Conservation (phyloP, 257 asterid genomes). For the Solanum microdontum region DNA sequence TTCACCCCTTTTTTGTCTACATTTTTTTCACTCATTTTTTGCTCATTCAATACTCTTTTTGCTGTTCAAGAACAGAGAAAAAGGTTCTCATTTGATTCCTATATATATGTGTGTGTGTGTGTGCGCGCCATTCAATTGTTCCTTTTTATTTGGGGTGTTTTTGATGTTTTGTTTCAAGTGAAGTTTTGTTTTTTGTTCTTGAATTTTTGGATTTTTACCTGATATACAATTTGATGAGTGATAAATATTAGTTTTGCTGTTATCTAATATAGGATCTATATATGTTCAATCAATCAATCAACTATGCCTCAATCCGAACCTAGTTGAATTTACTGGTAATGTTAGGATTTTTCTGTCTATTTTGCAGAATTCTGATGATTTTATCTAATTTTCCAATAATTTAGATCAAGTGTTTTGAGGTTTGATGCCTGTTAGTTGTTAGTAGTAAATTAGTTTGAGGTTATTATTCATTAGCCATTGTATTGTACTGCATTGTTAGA, state of each 20-base stretch:
- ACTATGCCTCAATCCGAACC: background rate
- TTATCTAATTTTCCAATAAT: background rate
- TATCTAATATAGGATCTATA: too few species aligned
- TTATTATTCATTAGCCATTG: too few species aligned
- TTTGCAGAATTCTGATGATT: background rate
- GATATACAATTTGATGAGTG: background rate
- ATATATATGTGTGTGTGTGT: accelerated
- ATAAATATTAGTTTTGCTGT: too few species aligned
- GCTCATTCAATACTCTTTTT: too few species aligned
- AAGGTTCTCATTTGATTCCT: too few species aligned
- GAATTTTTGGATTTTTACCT: background rate
- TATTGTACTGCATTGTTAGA: background rate
- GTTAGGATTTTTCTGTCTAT: background rate
- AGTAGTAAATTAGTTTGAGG: background rate
- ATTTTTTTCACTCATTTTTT: too few species aligned
- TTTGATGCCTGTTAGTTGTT: background rate
- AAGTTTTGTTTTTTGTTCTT: too few species aligned
- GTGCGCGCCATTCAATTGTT: too few species aligned
- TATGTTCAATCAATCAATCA: background rate
- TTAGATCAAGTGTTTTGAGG: background rate
- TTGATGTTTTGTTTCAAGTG: background rate
- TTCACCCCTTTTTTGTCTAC: too few species aligned
- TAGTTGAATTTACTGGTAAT: background rate
- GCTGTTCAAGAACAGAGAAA: too few species aligned
- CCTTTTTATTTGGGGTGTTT: too few species aligned